Evolutionary conservation across 768 basidiomycete genomes (phyloP), one percentile per base, ranked within the genome.

Genomic region (Russula dissimulans): DNA sequence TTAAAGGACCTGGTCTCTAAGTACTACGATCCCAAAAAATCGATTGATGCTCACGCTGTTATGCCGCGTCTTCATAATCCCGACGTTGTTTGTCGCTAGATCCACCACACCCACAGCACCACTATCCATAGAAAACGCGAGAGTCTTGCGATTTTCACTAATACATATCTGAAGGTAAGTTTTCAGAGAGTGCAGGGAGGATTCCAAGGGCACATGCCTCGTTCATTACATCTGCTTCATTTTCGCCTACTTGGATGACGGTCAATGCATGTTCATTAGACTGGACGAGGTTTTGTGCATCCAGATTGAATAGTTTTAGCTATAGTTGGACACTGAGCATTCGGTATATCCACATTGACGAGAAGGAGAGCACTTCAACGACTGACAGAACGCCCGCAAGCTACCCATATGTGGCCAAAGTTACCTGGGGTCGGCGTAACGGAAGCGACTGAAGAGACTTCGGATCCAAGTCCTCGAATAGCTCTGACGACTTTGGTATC

Each of bases 41-140:
- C 39, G 17, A 39, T 52, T 18, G 34, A 9, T 22, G 72, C 81
- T 42, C 64, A 91, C 90, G 67, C 76, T 89, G 7, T 72, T 71
- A 67, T 92, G 90, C 56, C 75, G 75, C 2, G 72, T 74, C 65
- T 79, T 84, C 86, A 91, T 87, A 46, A 72, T 77, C 3, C 67
- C 70, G n/a, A 87, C 65, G 6, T 64, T 64, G 48, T 74, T 73
- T 14, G 75, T 81, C 12, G 77, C 69, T 4, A 89, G 68, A 58
- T 91, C 84, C 9, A 91, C 69, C 18, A 84, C 72, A 0, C 89
- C 89, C 12, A 89, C 85, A 15, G 67, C 64, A 0, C 90, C 90
- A 18, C 80, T 79, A 70, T 92, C 91, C 34, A 79, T 78, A 61
- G 82, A 81, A 70, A 87, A 90, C 5, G 86, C 87, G 45, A 91